Conservation (phyloP, 192 early-diverging fungal genomes). For the Jimgerdemannia flammicorona region DNA sequence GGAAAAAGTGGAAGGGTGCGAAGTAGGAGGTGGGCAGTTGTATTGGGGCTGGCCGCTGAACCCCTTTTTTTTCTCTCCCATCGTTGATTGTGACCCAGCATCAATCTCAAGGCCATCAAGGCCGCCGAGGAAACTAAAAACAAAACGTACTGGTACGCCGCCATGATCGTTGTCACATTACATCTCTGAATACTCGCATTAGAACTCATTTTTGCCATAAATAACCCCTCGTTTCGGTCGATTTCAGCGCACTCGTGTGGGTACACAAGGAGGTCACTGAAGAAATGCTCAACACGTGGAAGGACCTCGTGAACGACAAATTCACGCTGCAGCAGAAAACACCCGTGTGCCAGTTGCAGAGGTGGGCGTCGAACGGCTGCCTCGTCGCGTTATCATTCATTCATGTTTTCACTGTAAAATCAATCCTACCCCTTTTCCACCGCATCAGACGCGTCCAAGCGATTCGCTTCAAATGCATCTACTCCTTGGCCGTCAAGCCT, state of each 20-base stretch:
- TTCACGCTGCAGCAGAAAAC: conserved; percentile 64
- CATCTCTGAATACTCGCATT: too few relatives aligned
- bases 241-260: conserved; percentile 64
- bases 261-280: conserved; percentile 46
- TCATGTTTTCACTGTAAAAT: too few relatives aligned
- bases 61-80: too few relatives aligned
- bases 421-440: too few relatives aligned
- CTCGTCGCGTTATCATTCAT: too few relatives aligned
- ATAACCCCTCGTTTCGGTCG: too few relatives aligned
- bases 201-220: too few relatives aligned
- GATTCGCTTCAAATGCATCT: conserved; percentile 50
- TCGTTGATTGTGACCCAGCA: conserved; percentile 15
- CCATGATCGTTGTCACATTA: too few relatives aligned
- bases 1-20: not conserved
- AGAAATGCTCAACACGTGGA: conserved; percentile 46
- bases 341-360: conserved; percentile 69
- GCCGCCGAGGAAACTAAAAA: conserved; percentile 72
- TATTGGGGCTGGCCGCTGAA: too few relatives aligned
- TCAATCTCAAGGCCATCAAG: conserved; percentile 61
- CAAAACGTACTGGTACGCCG: conserved; percentile 53
- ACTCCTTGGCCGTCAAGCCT: conserved; percentile 40
- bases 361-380: conserved; percentile 21
- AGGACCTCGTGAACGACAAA: conserved; percentile 23
- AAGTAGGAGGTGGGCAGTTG: not conserved
- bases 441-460: conserved; percentile 45